Conservation (phyloP, 139 green algal genomes). For the Mesotaenium endlicherianum region DNA sequence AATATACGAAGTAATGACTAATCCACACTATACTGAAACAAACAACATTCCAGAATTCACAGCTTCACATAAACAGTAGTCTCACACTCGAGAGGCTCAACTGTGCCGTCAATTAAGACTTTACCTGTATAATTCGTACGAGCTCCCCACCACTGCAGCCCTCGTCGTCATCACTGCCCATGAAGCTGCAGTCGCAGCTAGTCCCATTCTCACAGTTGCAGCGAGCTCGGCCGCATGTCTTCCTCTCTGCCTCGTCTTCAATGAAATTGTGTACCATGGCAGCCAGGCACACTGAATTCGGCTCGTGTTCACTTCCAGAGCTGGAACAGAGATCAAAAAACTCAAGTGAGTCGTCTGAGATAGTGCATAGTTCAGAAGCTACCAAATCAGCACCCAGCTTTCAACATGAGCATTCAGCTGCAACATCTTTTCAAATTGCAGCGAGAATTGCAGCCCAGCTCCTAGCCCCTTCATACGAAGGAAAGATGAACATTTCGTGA, state of each 20-base stretch:
- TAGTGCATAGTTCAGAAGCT: no score
- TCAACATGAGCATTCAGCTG: background rate
- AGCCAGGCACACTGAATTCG: constrained; percentile 17
- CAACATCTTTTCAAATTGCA: background rate
- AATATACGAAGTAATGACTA: no score
- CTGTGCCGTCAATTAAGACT: no score
- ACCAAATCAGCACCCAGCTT: background rate
- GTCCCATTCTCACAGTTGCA: background rate
- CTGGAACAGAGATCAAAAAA: background rate
- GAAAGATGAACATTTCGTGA: background rate
- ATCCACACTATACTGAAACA: no score
- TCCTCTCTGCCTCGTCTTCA: constrained; percentile 22
- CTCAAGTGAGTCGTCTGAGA: no score
- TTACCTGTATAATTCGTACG: constrained; percentile 3
- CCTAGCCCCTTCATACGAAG: background rate
- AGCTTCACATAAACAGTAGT: no score
- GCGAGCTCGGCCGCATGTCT: background rate
- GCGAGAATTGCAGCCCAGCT: background rate
- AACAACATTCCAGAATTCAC: no score
- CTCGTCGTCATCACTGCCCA: background rate
- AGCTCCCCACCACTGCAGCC: background rate
- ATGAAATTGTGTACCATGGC: constrained; percentile 39
- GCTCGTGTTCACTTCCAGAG: constrained; percentile 22
- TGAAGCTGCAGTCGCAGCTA: background rate
- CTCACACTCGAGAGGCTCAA: no score